These are phyloP conservation scores for Diaporthe destruens DNA, from an alignment of 2,329 filamentous ascomycete genomes.

Conservation along the genomic window DNA sequence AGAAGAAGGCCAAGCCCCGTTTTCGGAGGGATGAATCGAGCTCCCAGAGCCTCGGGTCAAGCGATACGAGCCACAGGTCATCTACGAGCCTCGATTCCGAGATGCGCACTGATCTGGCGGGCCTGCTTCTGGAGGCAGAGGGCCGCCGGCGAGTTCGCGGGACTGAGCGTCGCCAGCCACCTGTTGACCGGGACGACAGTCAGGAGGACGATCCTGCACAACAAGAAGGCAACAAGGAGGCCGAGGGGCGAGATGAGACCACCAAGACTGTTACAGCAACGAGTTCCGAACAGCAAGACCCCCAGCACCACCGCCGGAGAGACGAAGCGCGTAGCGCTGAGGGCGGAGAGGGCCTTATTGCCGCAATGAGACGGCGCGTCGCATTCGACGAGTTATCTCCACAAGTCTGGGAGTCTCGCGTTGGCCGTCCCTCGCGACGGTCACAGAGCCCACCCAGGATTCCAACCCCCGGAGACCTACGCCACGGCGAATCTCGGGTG, in stretches of 20 bases:
- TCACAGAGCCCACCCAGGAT: neutral
- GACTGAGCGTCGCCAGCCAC: constrained; percentile 20
- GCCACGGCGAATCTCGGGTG: constrained; percentile 21
- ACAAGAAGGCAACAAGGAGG: neutral
- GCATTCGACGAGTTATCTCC: constrained; percentile 20
- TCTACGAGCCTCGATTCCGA: constrained; percentile 29
- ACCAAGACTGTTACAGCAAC: neutral
- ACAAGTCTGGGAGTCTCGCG: constrained; percentile 8
- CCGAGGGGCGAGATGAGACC: neutral
- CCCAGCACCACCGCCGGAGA: neutral
- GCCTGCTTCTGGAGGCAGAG: constrained; percentile 1
- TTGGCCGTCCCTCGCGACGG: constrained; percentile 3
- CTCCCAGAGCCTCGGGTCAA: constrained; percentile 1
- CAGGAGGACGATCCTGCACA: neutral
- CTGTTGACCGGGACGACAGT: constrained; percentile 25
- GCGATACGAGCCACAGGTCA: constrained; percentile 26
- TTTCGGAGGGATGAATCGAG: neutral
- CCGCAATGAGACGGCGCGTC: constrained; percentile 1
- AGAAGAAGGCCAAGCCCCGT: neutral
- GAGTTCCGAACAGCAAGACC: neutral
- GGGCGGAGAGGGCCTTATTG: neutral
- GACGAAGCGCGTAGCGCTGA: neutral
- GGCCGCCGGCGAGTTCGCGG: constrained; percentile 14
- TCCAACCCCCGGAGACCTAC: constrained; percentile 17
- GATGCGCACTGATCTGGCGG: constrained; percentile 15